Percentiles rank a stretch among this genome's conserved stretches.
These are phyloP conservation scores for Paramecium sexaurelia DNA, from an alignment of 73 alveolate genomes.

Conservation along the genomic window DNA sequence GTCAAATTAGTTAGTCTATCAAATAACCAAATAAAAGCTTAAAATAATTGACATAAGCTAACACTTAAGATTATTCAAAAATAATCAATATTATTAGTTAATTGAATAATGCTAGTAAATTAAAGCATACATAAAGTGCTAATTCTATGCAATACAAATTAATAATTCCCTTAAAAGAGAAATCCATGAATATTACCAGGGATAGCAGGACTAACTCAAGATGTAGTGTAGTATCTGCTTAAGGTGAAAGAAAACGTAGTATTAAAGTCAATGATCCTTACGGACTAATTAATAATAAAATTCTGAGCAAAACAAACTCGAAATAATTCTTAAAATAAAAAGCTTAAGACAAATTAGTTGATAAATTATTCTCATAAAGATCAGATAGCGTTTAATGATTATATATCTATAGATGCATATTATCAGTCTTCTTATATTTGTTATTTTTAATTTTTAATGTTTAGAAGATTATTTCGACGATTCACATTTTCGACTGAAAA, in stretches of 20 bases:
- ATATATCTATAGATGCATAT: not conserved
- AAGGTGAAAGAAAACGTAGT: constrained; percentile 41
- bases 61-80: not conserved
- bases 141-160: constrained; percentile 3
- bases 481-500: not conserved
- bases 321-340: constrained; percentile 21
- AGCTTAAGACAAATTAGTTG: constrained; percentile 11
- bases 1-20: not conserved
- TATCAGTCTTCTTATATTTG: not conserved
- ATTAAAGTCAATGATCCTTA: constrained; percentile 56
- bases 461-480: not conserved
- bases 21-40: not conserved
- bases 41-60: not conserved
- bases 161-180: not conserved
- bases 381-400: constrained; percentile 52
- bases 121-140: not conserved
- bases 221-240: constrained; percentile 56
- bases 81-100: not conserved
- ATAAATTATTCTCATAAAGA: constrained; percentile 24
- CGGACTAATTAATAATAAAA: not conserved
- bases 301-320: constrained; percentile 3
- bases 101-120: not conserved
- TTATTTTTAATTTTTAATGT: not conserved
- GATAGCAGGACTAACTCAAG: constrained; percentile 46
- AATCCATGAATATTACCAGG: not conserved